Evolutionary conservation across 768 basidiomycete genomes (phyloP), one percentile per base, ranked within the genome.

Genomic region (Lactarius tabidus): DNA sequence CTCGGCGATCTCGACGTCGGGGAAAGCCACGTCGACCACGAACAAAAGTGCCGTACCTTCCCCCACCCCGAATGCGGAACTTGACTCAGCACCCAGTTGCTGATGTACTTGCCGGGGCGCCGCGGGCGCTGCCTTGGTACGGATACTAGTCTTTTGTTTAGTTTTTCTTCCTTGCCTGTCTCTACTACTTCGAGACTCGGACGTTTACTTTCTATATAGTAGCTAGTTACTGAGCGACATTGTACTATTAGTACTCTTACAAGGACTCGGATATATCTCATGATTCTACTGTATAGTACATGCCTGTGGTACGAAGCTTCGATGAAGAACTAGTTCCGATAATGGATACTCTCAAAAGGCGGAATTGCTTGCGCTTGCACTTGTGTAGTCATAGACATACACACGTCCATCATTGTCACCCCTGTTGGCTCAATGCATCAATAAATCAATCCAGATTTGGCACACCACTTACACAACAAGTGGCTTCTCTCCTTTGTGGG

Each of bases 341-440:
- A 3, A 8, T 10, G 3, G 26, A 2, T 18, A 1, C 38, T 17
- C 31, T 56, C 29, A 31, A 55, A 18, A 20, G 51, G 23, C 10
- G 31, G 57, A 41, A 15, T n/a, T 14, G 8, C n/a, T n/a, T 33
- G 33, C n/a, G 45, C 65, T 12, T 6, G 56, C 57, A 4, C 29
- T 53, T 6, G 55, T 51, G n/a, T 63, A 45, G 31, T 69, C 69
- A 26, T 65, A 69, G 28, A 69, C 63, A 26, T 68, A 68, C 18
- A 69, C 45, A 23, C 59, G 60, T 29, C 62, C 69, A n/a, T 60
- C 69, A 36, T 64, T 69, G 33, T 69, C 69, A 12, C 69, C 69
- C 4, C 69, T 69, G 41, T 18, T 18, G 53, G 48, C 48, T 26
- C 48, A 15, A n/a, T 23, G 14, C 23, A 26, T 51, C 48, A 51